These are phyloP conservation scores for Tricholoma terreum DNA, from an alignment of 768 basidiomycete species.

Conservation along the genomic window DNA sequence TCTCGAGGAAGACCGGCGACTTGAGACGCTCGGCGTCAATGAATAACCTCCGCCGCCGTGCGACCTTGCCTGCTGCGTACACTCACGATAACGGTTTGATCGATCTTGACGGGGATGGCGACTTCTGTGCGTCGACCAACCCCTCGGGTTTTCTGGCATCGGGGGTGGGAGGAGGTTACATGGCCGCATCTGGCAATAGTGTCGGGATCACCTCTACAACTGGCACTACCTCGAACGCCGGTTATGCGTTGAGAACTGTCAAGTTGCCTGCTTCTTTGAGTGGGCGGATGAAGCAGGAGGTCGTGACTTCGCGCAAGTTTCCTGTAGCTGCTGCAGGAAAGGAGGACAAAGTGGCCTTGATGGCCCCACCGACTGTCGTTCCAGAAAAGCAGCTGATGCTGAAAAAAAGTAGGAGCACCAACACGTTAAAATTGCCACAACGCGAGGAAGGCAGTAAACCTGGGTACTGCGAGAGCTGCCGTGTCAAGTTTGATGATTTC, in stretches of 20 bases:
- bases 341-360: conserved; percentile 35
- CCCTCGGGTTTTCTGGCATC: conserved; percentile 73
- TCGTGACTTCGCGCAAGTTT: conserved; percentile 63
- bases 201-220: conserved; percentile 89
- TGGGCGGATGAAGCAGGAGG: conserved; percentile 58
- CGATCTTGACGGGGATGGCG: conserved; percentile 43
- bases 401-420: conserved; percentile 78
- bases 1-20: conserved; percentile 40
- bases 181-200: conserved; percentile 94
- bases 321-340: conserved; percentile 23
- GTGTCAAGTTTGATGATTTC: conserved; percentile 87
- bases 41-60: conserved; percentile 66
- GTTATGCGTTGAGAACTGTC: conserved; percentile 41
- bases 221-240: conserved; percentile 74
- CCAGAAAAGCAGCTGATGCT: conserved; percentile 52
- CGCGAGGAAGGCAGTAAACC: conserved; percentile 88
- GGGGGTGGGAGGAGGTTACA: conserved; percentile 48
- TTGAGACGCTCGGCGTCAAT: conserved; percentile 74
- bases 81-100: conserved; percentile 25
- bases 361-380: conserved; percentile 69
- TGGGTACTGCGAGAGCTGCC: conserved; percentile 97
- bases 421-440: conserved; percentile 68
- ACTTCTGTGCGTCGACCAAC: conserved; percentile 51
- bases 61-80: conserved; percentile 26
- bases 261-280: conserved; percentile 53